These are phyloP conservation scores for Aquilaria sinensis DNA, from an alignment of 345 rosid species.

Conservation along the genomic window DNA sequence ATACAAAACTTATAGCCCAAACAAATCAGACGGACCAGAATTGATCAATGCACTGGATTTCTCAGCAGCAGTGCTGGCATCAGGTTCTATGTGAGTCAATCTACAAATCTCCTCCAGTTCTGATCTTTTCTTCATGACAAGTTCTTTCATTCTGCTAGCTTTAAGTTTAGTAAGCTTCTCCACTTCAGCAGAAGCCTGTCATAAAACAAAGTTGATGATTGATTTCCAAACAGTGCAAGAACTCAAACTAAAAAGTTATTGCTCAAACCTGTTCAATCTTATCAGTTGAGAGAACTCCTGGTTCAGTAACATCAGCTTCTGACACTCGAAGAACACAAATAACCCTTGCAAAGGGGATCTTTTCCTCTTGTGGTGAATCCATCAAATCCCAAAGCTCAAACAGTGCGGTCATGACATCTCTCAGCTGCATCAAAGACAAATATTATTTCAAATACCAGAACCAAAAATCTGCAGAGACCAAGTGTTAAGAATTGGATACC, in stretches of 20 bases:
- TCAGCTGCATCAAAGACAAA: constrained; percentile 48
- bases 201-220: constrained; percentile 5
- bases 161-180: constrained; percentile 68
- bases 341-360: constrained; percentile 46
- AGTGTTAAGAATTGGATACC: constrained; percentile 27
- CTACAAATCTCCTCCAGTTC: constrained; percentile 77
- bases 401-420: constrained; percentile 46
- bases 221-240: not conserved
- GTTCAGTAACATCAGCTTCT: constrained; percentile 59
- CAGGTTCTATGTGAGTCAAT: constrained; percentile 76
- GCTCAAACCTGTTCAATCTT: constrained; percentile 61
- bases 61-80: constrained; percentile 81
- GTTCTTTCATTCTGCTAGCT: constrained; percentile 94
- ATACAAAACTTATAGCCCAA: not conserved
- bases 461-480: constrained; percentile 1
- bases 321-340: constrained; percentile 46
- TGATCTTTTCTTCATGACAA: constrained; percentile 79
- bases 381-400: constrained; percentile 88
- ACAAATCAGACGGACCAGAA: constrained; percentile 48
- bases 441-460: constrained; percentile 9
- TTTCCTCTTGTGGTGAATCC: constrained; percentile 78
- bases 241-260: not conserved
- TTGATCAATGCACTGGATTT: constrained; percentile 89
- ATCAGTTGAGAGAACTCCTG: constrained; percentile 62
- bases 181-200: constrained; percentile 83